phyloP scores from a whole-genome alignment of 352 stramenopile genomes.

The Globisporangium cylindrosporum region DNA sequence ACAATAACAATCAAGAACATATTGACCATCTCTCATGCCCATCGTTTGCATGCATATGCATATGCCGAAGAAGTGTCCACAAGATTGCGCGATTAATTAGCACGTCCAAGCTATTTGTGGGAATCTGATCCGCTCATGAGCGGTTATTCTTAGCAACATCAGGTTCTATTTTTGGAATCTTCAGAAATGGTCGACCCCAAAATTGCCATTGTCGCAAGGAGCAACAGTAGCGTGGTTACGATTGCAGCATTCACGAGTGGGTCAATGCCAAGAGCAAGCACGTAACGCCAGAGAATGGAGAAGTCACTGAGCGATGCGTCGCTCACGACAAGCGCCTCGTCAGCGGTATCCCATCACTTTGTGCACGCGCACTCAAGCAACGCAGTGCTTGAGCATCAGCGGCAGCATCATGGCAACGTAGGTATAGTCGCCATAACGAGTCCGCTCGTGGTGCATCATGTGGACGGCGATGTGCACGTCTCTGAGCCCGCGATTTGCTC shows the following conservation, averaged over 20 bases:
- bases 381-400: not conserved
- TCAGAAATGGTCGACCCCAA: not conserved
- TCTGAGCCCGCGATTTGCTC: not conserved
- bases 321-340: not conserved
- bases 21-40: not conserved
- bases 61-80: not conserved
- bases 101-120: not conserved
- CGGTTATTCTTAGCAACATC: not conserved
- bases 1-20: conserved; percentile 1
- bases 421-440: too few species aligned
- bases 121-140: not conserved
- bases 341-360: not conserved
- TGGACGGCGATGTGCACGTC: not conserved
- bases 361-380: not conserved
- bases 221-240: too few species aligned
- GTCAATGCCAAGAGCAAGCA: too few species aligned
- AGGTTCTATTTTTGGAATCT: not conserved
- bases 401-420: not conserved
- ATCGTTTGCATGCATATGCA: not conserved
- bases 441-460: not conserved
- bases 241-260: too few species aligned
- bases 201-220: too few species aligned
- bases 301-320: conserved; percentile 4
- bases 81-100: not conserved
- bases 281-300: not conserved